Evolutionary conservation across 2,329 filamentous ascomycete genomes (phyloP).

Genomic region (Beauveria australis): DNA sequence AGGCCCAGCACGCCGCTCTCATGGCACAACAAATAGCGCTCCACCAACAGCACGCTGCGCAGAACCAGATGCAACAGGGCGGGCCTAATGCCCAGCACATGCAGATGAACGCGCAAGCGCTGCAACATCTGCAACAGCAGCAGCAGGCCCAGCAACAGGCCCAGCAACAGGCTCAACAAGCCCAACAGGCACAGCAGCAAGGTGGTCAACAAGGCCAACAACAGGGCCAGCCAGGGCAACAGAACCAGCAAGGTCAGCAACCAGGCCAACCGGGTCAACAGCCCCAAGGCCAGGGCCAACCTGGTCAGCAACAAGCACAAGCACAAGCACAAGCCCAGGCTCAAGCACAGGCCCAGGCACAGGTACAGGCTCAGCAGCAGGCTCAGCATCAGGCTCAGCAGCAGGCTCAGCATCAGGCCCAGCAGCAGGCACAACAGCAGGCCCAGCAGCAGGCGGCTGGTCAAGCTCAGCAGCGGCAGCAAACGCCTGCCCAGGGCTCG

Average conservation of each 20-base stretch:
- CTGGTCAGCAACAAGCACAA: conserved; percentile 21
- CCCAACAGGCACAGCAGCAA: conserved; percentile 16
- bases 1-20: conserved; percentile 21
- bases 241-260: conserved; percentile 20
- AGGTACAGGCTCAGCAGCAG: conserved; percentile 16
- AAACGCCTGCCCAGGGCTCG: conserved; percentile 36
- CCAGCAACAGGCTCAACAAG: conserved; percentile 33
- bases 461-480: conserved; percentile 32
- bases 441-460: conserved; percentile 21
- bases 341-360: conserved; percentile 12
- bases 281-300: conserved; percentile 18
- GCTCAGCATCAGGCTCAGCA: conserved; percentile 17
- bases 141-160: conserved; percentile 36
- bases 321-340: conserved; percentile 13
- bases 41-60: conserved; percentile 27
- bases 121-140: conserved; percentile 36
- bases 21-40: conserved; percentile 39
- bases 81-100: conserved; percentile 38
- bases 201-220: conserved; percentile 15
- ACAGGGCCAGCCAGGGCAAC: conserved; percentile 23
- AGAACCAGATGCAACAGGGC: conserved; percentile 27
- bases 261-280: conserved; percentile 31
- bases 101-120: conserved; percentile 39
- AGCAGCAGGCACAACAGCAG: conserved; percentile 19
- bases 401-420: conserved; percentile 16